These are phyloP conservation scores for Aquilaria malaccensis DNA, from an alignment of 345 rosid genomes.

Conservation along the genomic window DNA sequence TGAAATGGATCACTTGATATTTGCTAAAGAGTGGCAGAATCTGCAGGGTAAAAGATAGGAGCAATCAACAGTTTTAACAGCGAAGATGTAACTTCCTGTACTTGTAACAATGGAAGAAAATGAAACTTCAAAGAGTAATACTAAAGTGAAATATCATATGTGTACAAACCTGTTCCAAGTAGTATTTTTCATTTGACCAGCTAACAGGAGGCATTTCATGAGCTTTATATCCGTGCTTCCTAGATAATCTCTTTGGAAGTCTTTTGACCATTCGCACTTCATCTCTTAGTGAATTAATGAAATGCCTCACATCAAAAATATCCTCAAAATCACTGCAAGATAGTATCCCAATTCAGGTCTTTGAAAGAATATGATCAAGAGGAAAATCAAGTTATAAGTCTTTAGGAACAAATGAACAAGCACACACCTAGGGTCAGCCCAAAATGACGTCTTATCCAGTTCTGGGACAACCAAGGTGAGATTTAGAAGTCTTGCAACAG, in stretches of 20 bases:
- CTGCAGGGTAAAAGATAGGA: slow-evolving; percentile 36
- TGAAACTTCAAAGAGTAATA: neutral
- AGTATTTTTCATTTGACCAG: slow-evolving; percentile 94
- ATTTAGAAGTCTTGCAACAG: slow-evolving; percentile 79
- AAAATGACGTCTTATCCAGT: slow-evolving; percentile 93
- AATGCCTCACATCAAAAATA: slow-evolving; percentile 83
- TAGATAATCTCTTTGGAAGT: slow-evolving; percentile 65
- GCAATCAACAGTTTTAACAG: neutral
- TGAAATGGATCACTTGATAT: slow-evolving; percentile 74
- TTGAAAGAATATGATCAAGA: neutral
- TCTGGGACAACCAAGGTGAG: slow-evolving; percentile 94
- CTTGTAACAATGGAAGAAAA: neutral
- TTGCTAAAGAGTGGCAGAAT: slow-evolving; percentile 71
- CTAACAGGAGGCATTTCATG: slow-evolving; percentile 85
- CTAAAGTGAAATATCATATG: neutral
- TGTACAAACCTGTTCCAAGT: slow-evolving; percentile 68
- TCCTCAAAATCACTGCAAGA: slow-evolving; percentile 89
- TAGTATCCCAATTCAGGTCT: slow-evolving; percentile 9
- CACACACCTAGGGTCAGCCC: slow-evolving; percentile 93
- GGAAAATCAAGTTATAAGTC: neutral
- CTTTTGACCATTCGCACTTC: slow-evolving; percentile 78
- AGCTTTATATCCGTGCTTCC: slow-evolving; percentile 53
- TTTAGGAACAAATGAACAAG: slow-evolving; percentile 1
- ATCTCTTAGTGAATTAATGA: slow-evolving; percentile 88
- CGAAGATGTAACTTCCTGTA: neutral